These are phyloP conservation scores for Blastocystis sp. DNA, from an alignment of 352 stramenopile genomes.

Conservation along the genomic window DNA sequence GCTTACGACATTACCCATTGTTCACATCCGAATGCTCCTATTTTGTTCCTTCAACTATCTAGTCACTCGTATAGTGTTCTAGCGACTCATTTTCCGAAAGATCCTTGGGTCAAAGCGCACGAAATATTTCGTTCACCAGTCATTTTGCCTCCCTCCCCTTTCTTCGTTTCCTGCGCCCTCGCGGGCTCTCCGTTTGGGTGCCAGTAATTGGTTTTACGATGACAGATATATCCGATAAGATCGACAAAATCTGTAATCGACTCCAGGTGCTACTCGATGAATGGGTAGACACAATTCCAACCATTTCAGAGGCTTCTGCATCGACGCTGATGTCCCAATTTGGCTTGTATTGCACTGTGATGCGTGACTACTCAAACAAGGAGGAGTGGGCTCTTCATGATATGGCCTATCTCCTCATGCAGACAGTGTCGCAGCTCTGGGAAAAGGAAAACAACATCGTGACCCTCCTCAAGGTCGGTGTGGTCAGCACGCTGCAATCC, in stretches of 20 bases:
- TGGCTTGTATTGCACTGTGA: not conserved
- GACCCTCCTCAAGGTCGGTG: not conserved
- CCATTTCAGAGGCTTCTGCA: slow-evolving; percentile 21
- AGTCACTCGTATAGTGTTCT: no score
- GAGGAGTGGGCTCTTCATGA: slow-evolving; percentile 42
- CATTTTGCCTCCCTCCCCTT: not conserved
- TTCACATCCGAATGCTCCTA: no score
- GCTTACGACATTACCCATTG: no score
- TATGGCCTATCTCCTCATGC: slow-evolving; percentile 49
- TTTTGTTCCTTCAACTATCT: no score
- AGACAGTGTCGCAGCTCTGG: slow-evolving; percentile 33
- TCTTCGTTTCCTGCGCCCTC: slow-evolving; percentile 3
- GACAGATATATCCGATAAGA: not conserved
- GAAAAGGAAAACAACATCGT: slow-evolving; percentile 10
- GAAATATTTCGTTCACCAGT: slow-evolving; percentile 22
- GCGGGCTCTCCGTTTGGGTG: not conserved
- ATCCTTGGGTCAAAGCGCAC: no score
- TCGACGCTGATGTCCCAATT: slow-evolving; percentile 35
- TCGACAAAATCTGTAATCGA: slow-evolving; percentile 34
- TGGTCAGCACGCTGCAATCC: not conserved
- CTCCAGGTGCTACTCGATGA: slow-evolving; percentile 20
- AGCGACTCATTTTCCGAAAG: no score
- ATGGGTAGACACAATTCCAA: slow-evolving; percentile 4
- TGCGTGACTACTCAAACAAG: slow-evolving; percentile 8
- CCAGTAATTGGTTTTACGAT: not conserved